These are phyloP conservation scores for Leccinellum rugosiceps DNA, from an alignment of 768 basidiomycete genomes.

Conservation along the genomic window DNA sequence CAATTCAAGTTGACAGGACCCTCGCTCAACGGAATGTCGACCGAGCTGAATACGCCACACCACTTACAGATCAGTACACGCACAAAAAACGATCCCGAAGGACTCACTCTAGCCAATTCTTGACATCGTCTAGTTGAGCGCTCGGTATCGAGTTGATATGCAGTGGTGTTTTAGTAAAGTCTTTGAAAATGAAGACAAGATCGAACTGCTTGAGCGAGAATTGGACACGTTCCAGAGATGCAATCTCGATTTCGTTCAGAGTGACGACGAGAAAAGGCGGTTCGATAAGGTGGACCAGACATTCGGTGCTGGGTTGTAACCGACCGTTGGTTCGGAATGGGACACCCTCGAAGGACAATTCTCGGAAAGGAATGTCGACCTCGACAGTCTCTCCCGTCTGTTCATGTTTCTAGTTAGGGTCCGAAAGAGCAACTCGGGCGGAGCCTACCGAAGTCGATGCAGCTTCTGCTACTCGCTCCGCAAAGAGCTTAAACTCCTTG, in stretches of 20 bases:
- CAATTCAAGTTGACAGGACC: conserved; percentile 97
- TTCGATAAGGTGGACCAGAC: conserved; percentile 92
- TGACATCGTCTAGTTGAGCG: conserved; percentile 90
- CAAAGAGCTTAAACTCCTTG: conserved; percentile 91
- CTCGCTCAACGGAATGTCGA: conserved; percentile 94
- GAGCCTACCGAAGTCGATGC: conserved; percentile 65
- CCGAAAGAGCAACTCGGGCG: neutral
- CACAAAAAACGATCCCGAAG: neutral
- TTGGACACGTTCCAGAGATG: conserved; percentile 94
- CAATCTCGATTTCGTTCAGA: conserved; percentile 91
- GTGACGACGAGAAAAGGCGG: conserved; percentile 96
- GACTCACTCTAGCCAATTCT: conserved; percentile 96
- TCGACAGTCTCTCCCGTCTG: conserved; percentile 84
- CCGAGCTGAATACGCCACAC: conserved; percentile 58
- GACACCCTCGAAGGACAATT: conserved; percentile 95
- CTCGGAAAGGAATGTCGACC: conserved; percentile 94
- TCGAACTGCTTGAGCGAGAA: conserved; percentile 97
- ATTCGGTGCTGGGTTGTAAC: conserved; percentile 94
- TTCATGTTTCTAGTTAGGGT: neutral
- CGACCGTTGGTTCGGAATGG: conserved; percentile 94
- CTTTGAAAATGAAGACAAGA: conserved; percentile 94
- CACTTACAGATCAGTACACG: conserved; percentile 5
- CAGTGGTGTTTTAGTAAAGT: conserved; percentile 87
- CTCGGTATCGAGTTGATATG: conserved; percentile 97
- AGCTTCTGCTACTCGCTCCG: conserved; percentile 88